These are phyloP conservation scores for Starmerella kuoi DNA, from an alignment of 805 yeast genomes.

Conservation along the genomic window DNA sequence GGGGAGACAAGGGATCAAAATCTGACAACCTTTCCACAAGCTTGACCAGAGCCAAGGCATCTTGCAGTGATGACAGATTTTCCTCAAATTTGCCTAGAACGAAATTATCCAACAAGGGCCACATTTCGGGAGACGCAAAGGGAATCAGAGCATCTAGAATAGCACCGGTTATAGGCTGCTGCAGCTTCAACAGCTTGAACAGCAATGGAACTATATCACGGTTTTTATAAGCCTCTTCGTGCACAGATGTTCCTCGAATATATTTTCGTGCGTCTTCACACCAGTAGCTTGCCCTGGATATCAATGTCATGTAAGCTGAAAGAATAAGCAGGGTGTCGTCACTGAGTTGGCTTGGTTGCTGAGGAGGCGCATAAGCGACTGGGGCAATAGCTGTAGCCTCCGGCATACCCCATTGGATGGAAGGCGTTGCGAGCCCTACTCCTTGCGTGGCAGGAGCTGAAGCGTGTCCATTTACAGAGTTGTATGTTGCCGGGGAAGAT, in stretches of 20 bases:
- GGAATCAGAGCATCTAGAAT: constrained; percentile 42
- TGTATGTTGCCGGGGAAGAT: too few species aligned
- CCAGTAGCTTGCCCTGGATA: constrained; percentile 41
- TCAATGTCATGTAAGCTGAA: constrained; percentile 58
- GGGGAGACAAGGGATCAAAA: background rate
- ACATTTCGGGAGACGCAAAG: constrained; percentile 12
- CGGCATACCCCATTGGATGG: too few species aligned
- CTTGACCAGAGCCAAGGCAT: constrained; percentile 47
- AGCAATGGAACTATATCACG: constrained; percentile 30
- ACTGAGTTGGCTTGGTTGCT: constrained; percentile 3
- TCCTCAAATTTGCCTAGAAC: constrained; percentile 30
- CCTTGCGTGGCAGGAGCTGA: too few species aligned
- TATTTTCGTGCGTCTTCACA: constrained; percentile 18
- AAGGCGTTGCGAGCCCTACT: too few species aligned
- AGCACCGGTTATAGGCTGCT: constrained; percentile 42
- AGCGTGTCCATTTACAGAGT: too few species aligned
- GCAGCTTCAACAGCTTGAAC: constrained; percentile 36
- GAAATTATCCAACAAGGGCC: constrained; percentile 14
- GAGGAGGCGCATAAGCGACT: too few species aligned
- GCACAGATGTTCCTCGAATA: background rate
- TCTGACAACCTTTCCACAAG: constrained; percentile 36
- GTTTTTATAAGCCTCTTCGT: background rate
- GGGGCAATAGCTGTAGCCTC: too few species aligned
- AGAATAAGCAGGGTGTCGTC: constrained; percentile 70
- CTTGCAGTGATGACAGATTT: constrained; percentile 42